Conservation (phyloP, 176 grass and related monocot species). For the Alloteropsis semialata region DNA sequence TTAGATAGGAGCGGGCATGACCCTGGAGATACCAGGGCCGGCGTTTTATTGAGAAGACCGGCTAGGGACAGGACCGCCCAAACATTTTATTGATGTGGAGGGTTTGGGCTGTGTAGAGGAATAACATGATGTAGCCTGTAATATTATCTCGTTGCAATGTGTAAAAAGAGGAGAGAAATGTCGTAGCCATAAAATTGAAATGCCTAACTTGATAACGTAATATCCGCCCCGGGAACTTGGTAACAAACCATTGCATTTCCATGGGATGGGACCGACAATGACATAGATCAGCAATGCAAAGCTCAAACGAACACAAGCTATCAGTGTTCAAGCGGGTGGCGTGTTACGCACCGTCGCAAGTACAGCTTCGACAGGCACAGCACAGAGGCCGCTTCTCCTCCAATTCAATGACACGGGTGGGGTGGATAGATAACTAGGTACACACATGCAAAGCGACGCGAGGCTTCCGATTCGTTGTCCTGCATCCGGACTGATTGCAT, state of each 20-base stretch:
- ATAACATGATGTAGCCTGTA: slow-evolving; percentile 48
- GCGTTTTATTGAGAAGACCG: slow-evolving; percentile 49
- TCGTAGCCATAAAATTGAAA: slow-evolving; percentile 19
- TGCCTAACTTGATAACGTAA: neutral
- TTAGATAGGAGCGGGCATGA: slow-evolving; percentile 56
- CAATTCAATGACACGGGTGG: neutral
- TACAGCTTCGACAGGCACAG: neutral
- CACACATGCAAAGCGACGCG: neutral
- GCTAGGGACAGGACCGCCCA: slow-evolving; percentile 50
- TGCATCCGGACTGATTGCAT: neutral
- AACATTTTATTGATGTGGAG: slow-evolving; percentile 68
- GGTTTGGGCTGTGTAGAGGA: slow-evolving; percentile 77
- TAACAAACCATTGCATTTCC: neutral
- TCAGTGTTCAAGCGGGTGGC: neutral
- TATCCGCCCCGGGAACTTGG: neutral
- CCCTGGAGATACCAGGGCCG: slow-evolving; percentile 35
- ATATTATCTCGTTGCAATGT: slow-evolving; percentile 42
- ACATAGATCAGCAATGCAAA: neutral
- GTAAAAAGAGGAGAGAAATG: slow-evolving; percentile 29
- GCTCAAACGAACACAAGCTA: neutral
- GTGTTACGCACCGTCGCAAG: neutral
- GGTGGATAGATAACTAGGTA: neutral
- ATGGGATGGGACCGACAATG: neutral
- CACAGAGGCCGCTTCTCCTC: neutral
- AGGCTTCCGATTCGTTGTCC: slow-evolving; percentile 22